Evolutionary conservation across 257 asterid species (phyloP).

Genomic region (Penstemon newberryi): DNA sequence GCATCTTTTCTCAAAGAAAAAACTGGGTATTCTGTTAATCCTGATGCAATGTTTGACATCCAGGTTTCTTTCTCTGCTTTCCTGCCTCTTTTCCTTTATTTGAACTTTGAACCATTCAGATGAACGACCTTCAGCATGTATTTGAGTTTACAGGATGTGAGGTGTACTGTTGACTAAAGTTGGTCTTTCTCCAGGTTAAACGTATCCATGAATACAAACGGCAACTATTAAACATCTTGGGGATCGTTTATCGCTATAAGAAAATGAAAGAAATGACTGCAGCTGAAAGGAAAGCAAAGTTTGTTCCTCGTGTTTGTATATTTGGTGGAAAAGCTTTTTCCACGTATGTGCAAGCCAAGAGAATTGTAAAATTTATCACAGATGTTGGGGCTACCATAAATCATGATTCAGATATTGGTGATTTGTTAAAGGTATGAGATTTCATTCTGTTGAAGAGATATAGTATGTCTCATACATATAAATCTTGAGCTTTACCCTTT

Average conservation of each 20-base stretch:
- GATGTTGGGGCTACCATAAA: conserved; percentile 61
- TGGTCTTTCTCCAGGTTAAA: conserved; percentile 44
- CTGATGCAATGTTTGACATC: conserved; percentile 85
- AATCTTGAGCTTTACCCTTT: not conserved
- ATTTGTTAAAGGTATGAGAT: conserved; percentile 45
- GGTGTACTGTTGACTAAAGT: conserved; percentile 21
- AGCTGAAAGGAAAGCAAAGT: conserved; percentile 45
- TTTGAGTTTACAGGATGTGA: not conserved
- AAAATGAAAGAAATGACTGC: conserved; percentile 57
- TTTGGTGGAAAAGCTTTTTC: conserved; percentile 68
- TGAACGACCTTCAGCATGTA: not conserved
- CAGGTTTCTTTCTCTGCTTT: conserved; percentile 52
- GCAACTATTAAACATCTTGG: conserved; percentile 53
- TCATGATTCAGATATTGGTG: conserved; percentile 63
- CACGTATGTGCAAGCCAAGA: conserved; percentile 62
- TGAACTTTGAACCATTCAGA: conserved; percentile 14
- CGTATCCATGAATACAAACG: conserved; percentile 67
- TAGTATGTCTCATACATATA: conserved; percentile 9
- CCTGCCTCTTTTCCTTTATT: conserved; percentile 19
- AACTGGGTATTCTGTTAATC: conserved; percentile 75
- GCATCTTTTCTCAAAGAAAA: conserved; percentile 66
- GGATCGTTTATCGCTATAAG: conserved; percentile 58
- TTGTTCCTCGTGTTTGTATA: conserved; percentile 62
- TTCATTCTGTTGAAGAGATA: conserved; percentile 4
- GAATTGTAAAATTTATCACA: conserved; percentile 57